Base-by-base conservation (phyloP, 2,329 filamentous ascomycete genomes). In the Sarocladium strictum region DNA sequence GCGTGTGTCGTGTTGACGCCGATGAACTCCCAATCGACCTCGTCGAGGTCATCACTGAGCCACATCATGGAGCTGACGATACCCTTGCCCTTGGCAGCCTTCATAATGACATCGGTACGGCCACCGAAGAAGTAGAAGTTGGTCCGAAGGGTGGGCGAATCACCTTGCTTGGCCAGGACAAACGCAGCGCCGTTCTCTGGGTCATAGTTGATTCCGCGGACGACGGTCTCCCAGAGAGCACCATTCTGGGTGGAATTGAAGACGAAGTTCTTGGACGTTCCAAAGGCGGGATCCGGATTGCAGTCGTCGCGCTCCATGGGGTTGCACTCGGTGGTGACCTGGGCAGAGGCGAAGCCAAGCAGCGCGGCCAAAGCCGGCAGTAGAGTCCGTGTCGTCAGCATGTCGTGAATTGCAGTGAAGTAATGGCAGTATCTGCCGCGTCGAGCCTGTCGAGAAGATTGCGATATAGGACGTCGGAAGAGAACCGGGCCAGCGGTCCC, bases 61-160 rank as follows among this genome's bases (percentile, higher is more conserved):
- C 93, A 79, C 66, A 96, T 92, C 64, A 95, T 85, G 58, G 88
- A 84, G 64, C 85, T 90, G 62, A 96, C 82, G 58, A 96, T 85
- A 53, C 91, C 91, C 7, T 73, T 74, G 17, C 91, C 91, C 1
- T 76, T 72, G 1, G 91, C 85, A 3, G 88, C 87, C 73, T 90
- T 89, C 75, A 95, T 81, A 61, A 82, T 77, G 56, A 93, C 79
- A 69, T 94, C 89, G 55, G 90, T 84, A 57, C 85, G 83, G 54
- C 90, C 90, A 61, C 87, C 93, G 76, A 95, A 91, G 70, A 96
- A 87, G 73, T 90, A 94, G 68, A 91, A 93, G 62, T 84, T 83
- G 47, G 87, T 85, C 59, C 85, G 80, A 58, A 96, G 80, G 1
- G 90, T 95, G 1, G 90, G 89, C 0, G 90, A 87, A 63, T 95